A percentile compares a stretch with the other conserved stretches of the same genome.
These are phyloP conservation scores for Diaporthe eres DNA, from an alignment of 2,329 filamentous ascomycete species.

Conservation along the genomic window DNA sequence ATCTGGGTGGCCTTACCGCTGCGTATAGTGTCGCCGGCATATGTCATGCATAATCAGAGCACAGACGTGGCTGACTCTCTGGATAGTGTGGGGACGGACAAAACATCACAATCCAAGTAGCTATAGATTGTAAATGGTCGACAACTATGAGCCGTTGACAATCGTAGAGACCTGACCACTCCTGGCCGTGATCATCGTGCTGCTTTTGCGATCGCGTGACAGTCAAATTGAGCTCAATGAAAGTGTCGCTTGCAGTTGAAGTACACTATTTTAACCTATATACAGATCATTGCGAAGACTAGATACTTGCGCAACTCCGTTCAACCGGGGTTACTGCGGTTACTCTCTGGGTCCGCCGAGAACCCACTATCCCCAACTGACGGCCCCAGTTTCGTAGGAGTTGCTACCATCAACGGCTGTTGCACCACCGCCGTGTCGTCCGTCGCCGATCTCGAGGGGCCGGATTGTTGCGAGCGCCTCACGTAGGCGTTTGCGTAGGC, in stretches of 20 bases:
- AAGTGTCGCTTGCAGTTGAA: background rate
- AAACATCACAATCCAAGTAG: background rate
- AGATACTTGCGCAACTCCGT: too few species aligned
- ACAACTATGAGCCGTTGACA: too few species aligned
- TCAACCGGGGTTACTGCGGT: background rate
- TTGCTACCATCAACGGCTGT: conserved; percentile 21
- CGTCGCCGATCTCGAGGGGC: conserved; percentile 1
- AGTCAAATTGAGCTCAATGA: background rate
- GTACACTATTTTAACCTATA: background rate
- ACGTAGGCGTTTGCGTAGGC: conserved; percentile 1
- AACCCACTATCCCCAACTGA: background rate
- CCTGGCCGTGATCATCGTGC: background rate
- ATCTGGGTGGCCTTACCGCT: background rate
- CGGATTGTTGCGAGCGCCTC: conserved; percentile 11
- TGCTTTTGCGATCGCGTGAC: background rate
- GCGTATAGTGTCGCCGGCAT: background rate
- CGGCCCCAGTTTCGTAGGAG: conserved; percentile 9
- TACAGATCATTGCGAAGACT: background rate
- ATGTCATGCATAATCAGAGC: conserved; percentile 12
- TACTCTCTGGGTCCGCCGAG: conserved; percentile 3
- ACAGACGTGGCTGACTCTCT: conserved; percentile 21
- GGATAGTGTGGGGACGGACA: too few species aligned
- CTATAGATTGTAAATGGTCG: background rate
- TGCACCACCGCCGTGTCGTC: conserved; percentile 15
- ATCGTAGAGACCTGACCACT: background rate